These are phyloP conservation scores for Gastrodia elata DNA, from an alignment of 106 monocot species.

Conservation along the genomic window DNA sequence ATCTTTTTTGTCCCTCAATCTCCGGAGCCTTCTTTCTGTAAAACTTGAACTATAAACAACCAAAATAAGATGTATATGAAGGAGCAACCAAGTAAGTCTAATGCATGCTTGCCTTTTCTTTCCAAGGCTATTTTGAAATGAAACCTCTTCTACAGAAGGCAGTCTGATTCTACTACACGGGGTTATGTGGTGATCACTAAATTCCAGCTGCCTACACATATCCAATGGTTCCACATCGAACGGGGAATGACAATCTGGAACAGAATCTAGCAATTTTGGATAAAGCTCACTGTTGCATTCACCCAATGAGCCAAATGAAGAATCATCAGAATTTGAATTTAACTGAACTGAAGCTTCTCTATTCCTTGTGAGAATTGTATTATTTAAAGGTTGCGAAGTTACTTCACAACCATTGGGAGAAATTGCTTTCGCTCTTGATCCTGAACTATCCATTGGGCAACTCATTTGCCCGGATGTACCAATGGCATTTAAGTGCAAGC, in stretches of 20 bases:
- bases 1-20: conserved; percentile 43
- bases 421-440: background rate
- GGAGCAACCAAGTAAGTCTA: background rate
- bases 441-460: conserved; percentile 8
- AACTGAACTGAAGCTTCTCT: conserved; percentile 6
- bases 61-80: background rate
- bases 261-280: conserved; percentile 11
- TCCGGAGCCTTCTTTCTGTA: conserved; percentile 38
- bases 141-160: conserved; percentile 19
- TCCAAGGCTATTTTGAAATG: conserved; percentile 32
- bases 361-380: background rate
- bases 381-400: conserved; percentile 3
- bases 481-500: conserved; percentile 52
- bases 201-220: conserved; percentile 7
- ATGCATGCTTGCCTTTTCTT: conserved; percentile 34
- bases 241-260: conserved; percentile 13
- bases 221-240: conserved; percentile 11
- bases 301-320: conserved; percentile 6
- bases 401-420: conserved; percentile 8
- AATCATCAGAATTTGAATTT: conserved; percentile 15
- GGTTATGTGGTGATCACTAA: conserved; percentile 19
- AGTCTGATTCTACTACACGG: conserved; percentile 26
- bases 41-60: conserved; percentile 8
- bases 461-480: conserved; percentile 17
- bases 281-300: conserved; percentile 11